Evolutionary conservation across 2,329 filamentous ascomycete species (phyloP).

Genomic region (Myriosclerotinia duriaeana): DNA sequence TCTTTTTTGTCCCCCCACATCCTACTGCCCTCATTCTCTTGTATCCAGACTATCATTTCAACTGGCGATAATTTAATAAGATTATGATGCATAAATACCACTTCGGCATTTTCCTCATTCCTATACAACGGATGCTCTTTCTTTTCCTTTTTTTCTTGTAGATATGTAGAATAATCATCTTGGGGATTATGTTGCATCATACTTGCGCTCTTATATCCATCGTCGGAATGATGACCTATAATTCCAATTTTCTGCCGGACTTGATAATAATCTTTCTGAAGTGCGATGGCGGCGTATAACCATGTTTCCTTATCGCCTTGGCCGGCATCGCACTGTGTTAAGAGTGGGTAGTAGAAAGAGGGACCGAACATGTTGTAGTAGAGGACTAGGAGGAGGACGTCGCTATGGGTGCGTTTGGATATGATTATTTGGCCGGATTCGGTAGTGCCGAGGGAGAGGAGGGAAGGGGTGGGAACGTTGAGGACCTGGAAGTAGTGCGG

Average conservation of each 20-base stretch:
- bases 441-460: constrained; percentile 41
- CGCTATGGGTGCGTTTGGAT: constrained; percentile 46
- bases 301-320: constrained; percentile 54
- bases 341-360: constrained; percentile 46
- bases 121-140: not conserved
- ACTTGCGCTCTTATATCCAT: not conserved
- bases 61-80: constrained; percentile 17
- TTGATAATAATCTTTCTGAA: constrained; percentile 45
- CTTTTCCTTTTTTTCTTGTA: not conserved
- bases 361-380: constrained; percentile 53
- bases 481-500: constrained; percentile 44
- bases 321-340: constrained; percentile 46
- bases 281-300: constrained; percentile 45
- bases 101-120: not conserved
- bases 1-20: constrained; percentile 20
- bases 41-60: constrained; percentile 15
- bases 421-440: constrained; percentile 49
- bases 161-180: constrained; percentile 10
- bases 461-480: not conserved
- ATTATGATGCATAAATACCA: constrained; percentile 22
- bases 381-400: constrained; percentile 47
- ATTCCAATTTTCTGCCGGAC: constrained; percentile 36
- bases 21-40: not conserved
- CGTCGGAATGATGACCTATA: not conserved
- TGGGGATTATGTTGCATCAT: constrained; percentile 20